Conservation (phyloP, 768 basidiomycete genomes). For the Boletus edulis region DNA sequence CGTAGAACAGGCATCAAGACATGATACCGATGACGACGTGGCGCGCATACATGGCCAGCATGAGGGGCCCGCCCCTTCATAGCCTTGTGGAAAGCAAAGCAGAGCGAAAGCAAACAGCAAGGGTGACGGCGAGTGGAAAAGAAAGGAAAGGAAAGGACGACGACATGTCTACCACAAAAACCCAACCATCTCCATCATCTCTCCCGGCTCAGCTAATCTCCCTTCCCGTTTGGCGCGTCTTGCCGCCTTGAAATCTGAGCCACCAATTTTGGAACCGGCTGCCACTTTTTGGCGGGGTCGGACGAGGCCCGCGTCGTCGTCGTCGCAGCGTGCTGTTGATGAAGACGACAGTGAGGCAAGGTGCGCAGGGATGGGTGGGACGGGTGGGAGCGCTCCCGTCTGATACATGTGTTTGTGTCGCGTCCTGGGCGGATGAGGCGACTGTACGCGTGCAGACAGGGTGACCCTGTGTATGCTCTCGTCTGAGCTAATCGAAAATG, state of each 20-base stretch:
- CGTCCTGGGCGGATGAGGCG: conserved; percentile 11
- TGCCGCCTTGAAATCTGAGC: conserved; percentile 30
- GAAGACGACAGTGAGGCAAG: not conserved
- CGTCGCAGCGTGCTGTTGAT: too few relatives aligned
- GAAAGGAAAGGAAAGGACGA: not conserved
- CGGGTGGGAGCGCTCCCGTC: conserved; percentile 24
- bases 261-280: conserved; percentile 26
- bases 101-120: not conserved
- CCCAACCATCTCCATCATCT: conserved; percentile 31
- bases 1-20: not conserved
- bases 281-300: conserved; percentile 19
- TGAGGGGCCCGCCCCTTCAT: too few relatives aligned
- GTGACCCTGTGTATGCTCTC: conserved; percentile 22
- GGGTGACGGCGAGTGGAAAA: too few relatives aligned
- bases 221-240: conserved; percentile 27
- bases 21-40: too few relatives aligned
- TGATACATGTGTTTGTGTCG: conserved; percentile 12
- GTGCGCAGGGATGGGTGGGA: conserved; percentile 4
- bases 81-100: not conserved
- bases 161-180: conserved; percentile 13
- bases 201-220: conserved; percentile 12
- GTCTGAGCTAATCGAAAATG: conserved; percentile 28
- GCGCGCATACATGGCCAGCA: too few relatives aligned
- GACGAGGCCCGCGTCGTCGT: conserved; percentile 7
- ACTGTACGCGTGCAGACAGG: conserved; percentile 13